These are phyloP conservation scores for Ormosia semicastrata DNA, from an alignment of 306 rosid species.

Conservation along the genomic window DNA sequence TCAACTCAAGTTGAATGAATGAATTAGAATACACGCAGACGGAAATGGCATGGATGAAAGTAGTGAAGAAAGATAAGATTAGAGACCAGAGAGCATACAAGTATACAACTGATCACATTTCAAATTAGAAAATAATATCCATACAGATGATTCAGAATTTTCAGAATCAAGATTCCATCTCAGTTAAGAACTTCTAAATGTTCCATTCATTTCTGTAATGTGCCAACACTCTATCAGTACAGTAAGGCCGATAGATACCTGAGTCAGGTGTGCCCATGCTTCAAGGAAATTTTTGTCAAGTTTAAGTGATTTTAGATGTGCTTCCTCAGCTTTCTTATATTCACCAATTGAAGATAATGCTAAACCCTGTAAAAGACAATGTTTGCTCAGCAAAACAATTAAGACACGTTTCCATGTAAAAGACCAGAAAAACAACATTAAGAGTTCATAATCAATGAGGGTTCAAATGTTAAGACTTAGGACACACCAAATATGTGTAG, in stretches of 20 bases:
- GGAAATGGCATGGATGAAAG: neutral
- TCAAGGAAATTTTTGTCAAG: conserved; percentile 73
- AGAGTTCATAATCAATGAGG: conserved; percentile 10
- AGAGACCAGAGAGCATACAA: neutral
- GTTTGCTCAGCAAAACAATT: conserved; percentile 17
- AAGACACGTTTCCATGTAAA: neutral
- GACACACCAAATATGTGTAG: conserved; percentile 74
- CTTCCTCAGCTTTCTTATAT: conserved; percentile 80
- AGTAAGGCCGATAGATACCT: conserved; percentile 46
- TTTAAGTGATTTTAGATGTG: conserved; percentile 72
- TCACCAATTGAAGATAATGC: conserved; percentile 81
- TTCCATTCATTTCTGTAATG: conserved; percentile 6
- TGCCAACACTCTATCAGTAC: conserved; percentile 9
- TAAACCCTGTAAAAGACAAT: conserved; percentile 61
- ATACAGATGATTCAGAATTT: neutral
- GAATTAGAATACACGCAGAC: neutral
- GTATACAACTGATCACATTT: neutral
- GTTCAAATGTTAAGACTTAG: conserved; percentile 22
- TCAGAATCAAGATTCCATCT: neutral
- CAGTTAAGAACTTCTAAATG: neutral
- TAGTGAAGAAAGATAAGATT: neutral
- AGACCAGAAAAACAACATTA: conserved; percentile 18
- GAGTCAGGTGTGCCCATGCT: conserved; percentile 87
- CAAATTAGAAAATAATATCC: neutral
- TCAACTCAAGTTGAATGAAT: neutral